Base-by-base conservation (phyloP, 768 basidiomycete species). In the Rubroboletus pulcherrimus region DNA sequence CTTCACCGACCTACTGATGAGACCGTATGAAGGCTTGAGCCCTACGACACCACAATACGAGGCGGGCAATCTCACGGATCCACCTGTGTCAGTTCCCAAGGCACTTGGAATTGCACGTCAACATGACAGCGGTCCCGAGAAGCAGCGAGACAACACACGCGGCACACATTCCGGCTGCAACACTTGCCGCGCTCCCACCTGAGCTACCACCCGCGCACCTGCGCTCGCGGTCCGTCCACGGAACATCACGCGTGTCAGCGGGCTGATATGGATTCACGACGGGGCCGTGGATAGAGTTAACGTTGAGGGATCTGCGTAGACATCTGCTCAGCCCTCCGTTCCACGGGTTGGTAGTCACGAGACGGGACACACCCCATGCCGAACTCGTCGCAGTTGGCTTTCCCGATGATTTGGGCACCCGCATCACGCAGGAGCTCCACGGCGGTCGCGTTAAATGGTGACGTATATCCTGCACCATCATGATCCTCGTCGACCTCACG, bases 341-440 rank as follows among this genome's bases (percentile, higher is more conserved):
- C 19, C 35, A 40, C 42, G 15, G 5, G 11, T 14, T 5, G 35
- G 34, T 40, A 7, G 38, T 11, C 44, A 31, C 34, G 53, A 21
- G 52, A 33, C 4, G 9, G 33, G 39, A 71, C 84, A 19, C 55
- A 94, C 88, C 96, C 96, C 96, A 98, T 98, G 1, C 96, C 96
- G 71, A 98, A 98, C 72, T 98, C 95, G 67, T 99, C 96, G 70
- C 93, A 92, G 66, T 96, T 95, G 1, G 94, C 87, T 73, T 97
- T 97, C 1, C 93, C 96, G 2, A 89, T 65, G 11, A 98, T 79
- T 17, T 82, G 71, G 0, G 87, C 93, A 0, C 93, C 93, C 0
- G 63, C 64, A 0, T 74, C 58, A 1, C 77, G 75, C 3, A 98
- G 71, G 10, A 85, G 72, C 5, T 72, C 56, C 0, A 97, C 90